A percentile compares a stretch with the other conserved stretches of the same genome.
phyloP scores from a whole-genome alignment of 2,329 filamentous ascomycete species.

The Aureobasidium lini region DNA sequence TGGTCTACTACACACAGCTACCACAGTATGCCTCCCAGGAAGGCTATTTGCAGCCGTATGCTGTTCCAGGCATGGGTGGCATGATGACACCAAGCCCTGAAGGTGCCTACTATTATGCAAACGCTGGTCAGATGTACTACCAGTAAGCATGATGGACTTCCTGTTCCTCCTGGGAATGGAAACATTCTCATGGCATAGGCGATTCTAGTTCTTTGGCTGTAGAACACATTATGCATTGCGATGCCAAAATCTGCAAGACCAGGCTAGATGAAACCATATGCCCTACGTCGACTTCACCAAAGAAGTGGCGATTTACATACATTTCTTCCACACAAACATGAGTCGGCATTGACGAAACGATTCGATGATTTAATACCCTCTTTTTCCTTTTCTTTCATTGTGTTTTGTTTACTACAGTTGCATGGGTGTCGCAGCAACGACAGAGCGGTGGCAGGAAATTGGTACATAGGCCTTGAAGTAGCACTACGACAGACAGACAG shows the following conservation, averaged over 20 bases:
- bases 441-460: not conserved
- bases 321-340: too few species aligned
- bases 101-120: conserved; percentile 47
- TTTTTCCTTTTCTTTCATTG: not conserved
- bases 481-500: not conserved
- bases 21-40: conserved; percentile 18
- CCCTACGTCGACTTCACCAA: too few species aligned
- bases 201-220: too few species aligned
- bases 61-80: conserved; percentile 61
- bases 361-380: not conserved
- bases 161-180: not conserved
- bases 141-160: conserved; percentile 10
- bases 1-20: conserved; percentile 70
- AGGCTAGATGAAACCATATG: too few species aligned
- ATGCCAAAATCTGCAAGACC: too few species aligned
- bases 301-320: too few species aligned
- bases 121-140: conserved; percentile 52
- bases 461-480: not conserved
- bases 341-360: too few species aligned
- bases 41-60: conserved; percentile 41
- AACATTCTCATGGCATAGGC: not conserved
- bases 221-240: too few species aligned
- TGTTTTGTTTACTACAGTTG: not conserved
- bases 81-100: conserved; percentile 63
- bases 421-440: not conserved